These are phyloP conservation scores for Stromatinia cepivora DNA, from an alignment of 2,329 filamentous ascomycete species.

Conservation along the genomic window DNA sequence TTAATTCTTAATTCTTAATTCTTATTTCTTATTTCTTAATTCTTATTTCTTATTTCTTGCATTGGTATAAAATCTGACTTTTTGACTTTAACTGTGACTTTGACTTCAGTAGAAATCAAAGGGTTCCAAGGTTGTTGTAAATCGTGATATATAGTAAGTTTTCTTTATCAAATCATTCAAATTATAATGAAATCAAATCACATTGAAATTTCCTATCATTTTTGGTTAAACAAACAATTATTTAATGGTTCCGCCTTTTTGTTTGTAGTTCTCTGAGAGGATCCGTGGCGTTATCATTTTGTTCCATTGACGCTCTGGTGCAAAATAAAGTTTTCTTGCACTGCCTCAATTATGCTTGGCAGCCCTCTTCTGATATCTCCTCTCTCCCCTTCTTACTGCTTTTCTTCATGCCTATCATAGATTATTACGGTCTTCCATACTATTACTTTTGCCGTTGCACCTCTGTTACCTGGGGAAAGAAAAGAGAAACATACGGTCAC, in stretches of 20 bases:
- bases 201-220: background rate
- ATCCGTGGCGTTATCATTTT: slow-evolving; percentile 3
- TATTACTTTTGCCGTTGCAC: background rate
- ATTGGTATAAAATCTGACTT: background rate
- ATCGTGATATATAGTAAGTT: no score
- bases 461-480: background rate
- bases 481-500: background rate
- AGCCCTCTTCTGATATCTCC: background rate
- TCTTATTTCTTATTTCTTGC: background rate
- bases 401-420: background rate
- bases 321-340: slow-evolving; percentile 16
- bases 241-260: background rate
- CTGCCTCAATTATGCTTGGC: slow-evolving; percentile 24
- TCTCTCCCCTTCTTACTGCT: background rate
- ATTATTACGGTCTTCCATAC: background rate
- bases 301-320: slow-evolving; percentile 14
- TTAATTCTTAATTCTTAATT: background rate
- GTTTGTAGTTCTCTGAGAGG: background rate
- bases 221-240: background rate
- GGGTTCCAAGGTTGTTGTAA: no score
- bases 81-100: background rate
- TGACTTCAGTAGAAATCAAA: background rate
- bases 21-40: no score
- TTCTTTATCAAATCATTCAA: background rate
- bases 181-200: background rate